Percentiles rank a stretch among this genome's conserved stretches.
These are phyloP conservation scores for Penicillium waksmanii DNA, from an alignment of 495 filamentous ascomycete species.

Conservation along the genomic window DNA sequence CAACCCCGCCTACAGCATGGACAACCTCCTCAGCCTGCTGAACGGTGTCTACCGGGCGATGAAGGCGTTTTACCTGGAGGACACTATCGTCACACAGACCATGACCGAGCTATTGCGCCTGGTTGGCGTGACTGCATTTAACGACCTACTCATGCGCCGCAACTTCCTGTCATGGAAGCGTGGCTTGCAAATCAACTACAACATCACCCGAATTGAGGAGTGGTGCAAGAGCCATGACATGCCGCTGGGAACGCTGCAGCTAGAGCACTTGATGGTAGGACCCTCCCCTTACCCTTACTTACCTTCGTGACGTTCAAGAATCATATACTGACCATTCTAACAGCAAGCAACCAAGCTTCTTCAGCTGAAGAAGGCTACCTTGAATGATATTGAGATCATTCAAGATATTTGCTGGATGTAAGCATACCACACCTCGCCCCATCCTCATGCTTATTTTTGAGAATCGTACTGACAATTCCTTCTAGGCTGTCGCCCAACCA, in stretches of 20 bases:
- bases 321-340: slow-evolving; percentile 20
- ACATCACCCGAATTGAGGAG: slow-evolving; percentile 98
- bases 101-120: slow-evolving; percentile 91
- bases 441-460: background rate
- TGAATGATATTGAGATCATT: slow-evolving; percentile 99
- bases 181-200: slow-evolving; percentile 99
- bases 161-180: slow-evolving; percentile 99
- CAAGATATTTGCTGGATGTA: slow-evolving; percentile 99
- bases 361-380: slow-evolving; percentile 97
- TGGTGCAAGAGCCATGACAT: slow-evolving; percentile 99
- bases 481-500: slow-evolving; percentile 93
- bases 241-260: slow-evolving; percentile 95
- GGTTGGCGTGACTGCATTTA: slow-evolving; percentile 98
- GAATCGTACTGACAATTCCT: slow-evolving; percentile 12
- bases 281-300: background rate
- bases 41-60: slow-evolving; percentile 98
- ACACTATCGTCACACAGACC: slow-evolving; percentile 91
- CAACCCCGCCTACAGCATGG: slow-evolving; percentile 95
- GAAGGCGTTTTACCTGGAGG: slow-evolving; percentile 97
- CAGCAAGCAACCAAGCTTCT: slow-evolving; percentile 98
- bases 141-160: slow-evolving; percentile 94
- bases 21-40: slow-evolving; percentile 92
- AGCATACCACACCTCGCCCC: slow-evolving; percentile 28
- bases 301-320: slow-evolving; percentile 16
- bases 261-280: slow-evolving; percentile 95